Conservation (phyloP, 129 eudicot genomes). For the Lonicera japonica region DNA sequence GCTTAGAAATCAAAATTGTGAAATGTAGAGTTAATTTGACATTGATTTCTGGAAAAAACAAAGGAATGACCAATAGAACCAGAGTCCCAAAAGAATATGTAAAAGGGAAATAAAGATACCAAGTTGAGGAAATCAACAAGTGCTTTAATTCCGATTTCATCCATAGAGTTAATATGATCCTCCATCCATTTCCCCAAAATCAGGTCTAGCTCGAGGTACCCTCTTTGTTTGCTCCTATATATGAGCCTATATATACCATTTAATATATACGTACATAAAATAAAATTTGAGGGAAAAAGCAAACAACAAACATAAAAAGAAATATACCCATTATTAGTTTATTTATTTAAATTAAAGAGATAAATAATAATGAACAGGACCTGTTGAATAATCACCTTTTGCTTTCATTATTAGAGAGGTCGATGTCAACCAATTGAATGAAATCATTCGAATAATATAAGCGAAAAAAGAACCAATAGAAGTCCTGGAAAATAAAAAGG, state of each 20-base stretch:
- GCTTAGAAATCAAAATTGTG: not conserved
- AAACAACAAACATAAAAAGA: not conserved
- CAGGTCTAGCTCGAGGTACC: constrained; percentile 86
- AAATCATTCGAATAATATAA: constrained; percentile 29
- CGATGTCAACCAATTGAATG: constrained; percentile 23
- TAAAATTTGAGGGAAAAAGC: not conserved
- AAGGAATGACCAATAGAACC: too few relatives aligned
- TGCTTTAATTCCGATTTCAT: constrained; percentile 58
- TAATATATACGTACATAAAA: not conserved
- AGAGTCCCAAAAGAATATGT: not conserved
- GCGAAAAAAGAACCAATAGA: constrained; percentile 25
- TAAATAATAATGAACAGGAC: constrained; percentile 9
- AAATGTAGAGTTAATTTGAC: too few relatives aligned
- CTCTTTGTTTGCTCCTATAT: constrained; percentile 96
- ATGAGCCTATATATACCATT: constrained; percentile 44
- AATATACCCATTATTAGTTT: not conserved
- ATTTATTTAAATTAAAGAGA: not conserved
- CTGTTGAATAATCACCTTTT: constrained; percentile 59
- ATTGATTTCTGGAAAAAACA: not conserved
- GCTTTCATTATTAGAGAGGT: constrained; percentile 63
- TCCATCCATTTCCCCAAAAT: constrained; percentile 92
- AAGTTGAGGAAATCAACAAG: constrained; percentile 81
- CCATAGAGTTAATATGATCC: constrained; percentile 64
- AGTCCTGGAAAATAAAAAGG: constrained; percentile 29
- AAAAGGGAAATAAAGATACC: constrained; percentile 27